Conservation (phyloP, 345 rosid species). For the Citrus glauca region DNA sequence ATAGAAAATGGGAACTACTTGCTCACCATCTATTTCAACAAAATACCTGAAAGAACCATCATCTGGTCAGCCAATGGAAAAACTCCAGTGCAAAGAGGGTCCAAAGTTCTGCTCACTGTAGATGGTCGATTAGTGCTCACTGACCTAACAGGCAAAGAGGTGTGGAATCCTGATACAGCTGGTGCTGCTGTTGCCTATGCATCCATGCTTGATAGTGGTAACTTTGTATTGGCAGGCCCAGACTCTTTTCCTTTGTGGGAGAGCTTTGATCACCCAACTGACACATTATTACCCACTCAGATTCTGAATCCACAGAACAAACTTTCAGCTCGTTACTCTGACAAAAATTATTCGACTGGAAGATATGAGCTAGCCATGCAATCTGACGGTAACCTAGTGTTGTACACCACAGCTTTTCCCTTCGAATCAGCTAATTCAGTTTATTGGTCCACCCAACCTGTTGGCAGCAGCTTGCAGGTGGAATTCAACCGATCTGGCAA, state of each 20-base stretch:
- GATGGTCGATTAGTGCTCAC: constrained; percentile 34
- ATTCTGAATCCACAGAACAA: constrained; percentile 6
- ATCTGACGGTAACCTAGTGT: constrained; percentile 28
- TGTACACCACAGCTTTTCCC: constrained; percentile 23
- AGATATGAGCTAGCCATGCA: constrained; percentile 31
- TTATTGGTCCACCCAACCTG: constrained; percentile 28
- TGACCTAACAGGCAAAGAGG: constrained; percentile 20
- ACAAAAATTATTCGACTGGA: constrained; percentile 31
- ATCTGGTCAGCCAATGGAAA: constrained; percentile 48
- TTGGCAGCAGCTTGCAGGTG: constrained; percentile 18
- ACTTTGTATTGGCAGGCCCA: constrained; percentile 33
- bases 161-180: constrained; percentile 26
- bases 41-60: constrained; percentile 38
- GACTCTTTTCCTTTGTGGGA: constrained; percentile 34
- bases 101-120: constrained; percentile 31
- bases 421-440: neutral
- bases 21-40: constrained; percentile 38
- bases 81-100: constrained; percentile 28
- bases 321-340: constrained; percentile 25
- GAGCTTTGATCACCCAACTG: constrained; percentile 49
- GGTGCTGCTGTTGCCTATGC: constrained; percentile 29
- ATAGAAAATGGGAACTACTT: constrained; percentile 18
- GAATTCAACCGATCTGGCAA: constrained; percentile 46
- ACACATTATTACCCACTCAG: constrained; percentile 52
- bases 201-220: constrained; percentile 50